Base-by-base conservation (phyloP, 2,329 filamentous ascomycete species). In the Verticillium dahliae region DNA sequence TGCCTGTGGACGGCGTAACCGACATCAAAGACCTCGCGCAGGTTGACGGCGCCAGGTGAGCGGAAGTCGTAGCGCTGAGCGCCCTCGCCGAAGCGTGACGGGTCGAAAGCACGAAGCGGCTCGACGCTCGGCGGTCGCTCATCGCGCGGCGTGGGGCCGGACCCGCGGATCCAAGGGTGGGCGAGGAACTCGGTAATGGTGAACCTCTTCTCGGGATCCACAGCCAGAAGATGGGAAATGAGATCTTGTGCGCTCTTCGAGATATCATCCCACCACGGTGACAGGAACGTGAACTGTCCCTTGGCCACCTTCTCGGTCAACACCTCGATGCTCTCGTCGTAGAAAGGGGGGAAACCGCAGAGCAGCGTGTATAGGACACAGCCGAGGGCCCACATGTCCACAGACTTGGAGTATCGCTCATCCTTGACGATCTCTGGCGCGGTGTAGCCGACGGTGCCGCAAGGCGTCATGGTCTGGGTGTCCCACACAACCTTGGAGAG, bases 231-330 rank as follows among this genome's bases (percentile, higher is more conserved):
- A 74, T 99, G 95, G 4, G 90, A 91, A 62, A 99, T 94, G 10
- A 99, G 81, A 69, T 99, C 94, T 74, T 98, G 92, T 0, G 95
- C 95, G 3, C 91, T 89, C 73, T 95, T 92, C 63, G 94, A 97
- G 64, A 99, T 98, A 62, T 97, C 93, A 68, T 99, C 95, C 95
- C 95, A 99, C 95, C 95, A 99, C 0, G 95, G 95, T 2, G 94
- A 98, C 54, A 99, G 79, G 80, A 99, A 99, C 0, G 95, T 98
- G 74, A 95, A 99, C 77, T 98, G 92, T 57, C 95, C 95, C 70
- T 91, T 89, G 35, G 95, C 95, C 18, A 99, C 95, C 81, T 99
- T 99, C 73, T 99, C 94, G 1, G 95, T 98, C 63, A 99, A 85
- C 0, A 96, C 90, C 71, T 97, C 92, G 67, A 99, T 98, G 71